A percentile compares a stretch with the other conserved stretches of the same genome.
Evolutionary conservation across 1,284 basidiomycete genomes (phyloP).

Genomic region (Cutaneotrichosporon sp.): DNA sequence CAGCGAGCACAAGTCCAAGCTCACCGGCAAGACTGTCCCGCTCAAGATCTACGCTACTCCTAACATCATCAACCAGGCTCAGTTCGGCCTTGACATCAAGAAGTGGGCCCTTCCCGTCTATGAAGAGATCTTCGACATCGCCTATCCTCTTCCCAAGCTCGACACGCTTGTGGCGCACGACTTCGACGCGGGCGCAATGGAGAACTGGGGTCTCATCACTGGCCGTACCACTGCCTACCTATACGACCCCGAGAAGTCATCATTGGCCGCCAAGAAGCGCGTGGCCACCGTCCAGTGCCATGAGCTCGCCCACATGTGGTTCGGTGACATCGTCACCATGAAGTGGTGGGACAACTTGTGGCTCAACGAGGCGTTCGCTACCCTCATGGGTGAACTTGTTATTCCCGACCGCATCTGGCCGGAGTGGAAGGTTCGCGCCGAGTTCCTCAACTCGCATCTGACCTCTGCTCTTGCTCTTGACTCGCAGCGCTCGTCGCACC

Average conservation of each 20-base stretch:
- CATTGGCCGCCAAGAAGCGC: slow-evolving; percentile 70
- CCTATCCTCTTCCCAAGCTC: slow-evolving; percentile 87
- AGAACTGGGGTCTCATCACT: slow-evolving; percentile 93
- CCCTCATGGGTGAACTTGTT: slow-evolving; percentile 79
- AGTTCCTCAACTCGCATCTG: slow-evolving; percentile 55
- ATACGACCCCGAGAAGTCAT: slow-evolving; percentile 70
- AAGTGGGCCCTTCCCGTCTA: slow-evolving; percentile 82
- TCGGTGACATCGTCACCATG: slow-evolving; percentile 88
- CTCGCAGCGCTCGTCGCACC: slow-evolving; percentile 85
- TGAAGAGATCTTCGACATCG: slow-evolving; percentile 84
- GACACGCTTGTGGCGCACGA: slow-evolving; percentile 78
- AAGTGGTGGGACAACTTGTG: slow-evolving; percentile 89
- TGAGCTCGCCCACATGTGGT: slow-evolving; percentile 56
- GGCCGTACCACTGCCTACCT: slow-evolving; percentile 80
- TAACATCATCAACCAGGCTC: slow-evolving; percentile 68
- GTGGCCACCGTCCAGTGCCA: slow-evolving; percentile 59
- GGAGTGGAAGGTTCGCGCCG: slow-evolving; percentile 54
- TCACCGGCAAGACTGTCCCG: slow-evolving; percentile 75
- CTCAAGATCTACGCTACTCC: slow-evolving; percentile 85
- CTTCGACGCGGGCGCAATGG: slow-evolving; percentile 92
- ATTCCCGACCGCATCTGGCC: slow-evolving; percentile 65
- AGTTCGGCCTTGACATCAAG: slow-evolving; percentile 80
- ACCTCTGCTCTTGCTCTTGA: slow-evolving; percentile 70
- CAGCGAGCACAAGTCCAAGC: slow-evolving; percentile 70
- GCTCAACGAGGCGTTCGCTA: slow-evolving; percentile 74